These are phyloP conservation scores for Globisporangium lucens DNA, from an alignment of 352 stramenopile species.

Conservation along the genomic window DNA sequence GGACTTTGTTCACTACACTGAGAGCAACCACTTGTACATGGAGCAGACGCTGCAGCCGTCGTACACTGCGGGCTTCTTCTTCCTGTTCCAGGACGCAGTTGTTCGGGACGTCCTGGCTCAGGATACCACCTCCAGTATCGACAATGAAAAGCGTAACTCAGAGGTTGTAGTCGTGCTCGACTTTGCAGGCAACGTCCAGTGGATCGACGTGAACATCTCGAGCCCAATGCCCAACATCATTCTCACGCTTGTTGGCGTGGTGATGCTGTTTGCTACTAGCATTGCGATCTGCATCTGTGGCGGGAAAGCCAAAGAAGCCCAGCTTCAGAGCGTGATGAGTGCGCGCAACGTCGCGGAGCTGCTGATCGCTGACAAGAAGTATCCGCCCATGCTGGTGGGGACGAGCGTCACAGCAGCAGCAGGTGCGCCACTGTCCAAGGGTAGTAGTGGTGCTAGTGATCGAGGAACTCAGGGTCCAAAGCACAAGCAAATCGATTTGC, in stretches of 20 bases:
- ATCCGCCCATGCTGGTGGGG: slow-evolving; percentile 12
- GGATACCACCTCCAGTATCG: neutral
- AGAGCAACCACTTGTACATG: slow-evolving; percentile 39
- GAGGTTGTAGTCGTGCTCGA: neutral
- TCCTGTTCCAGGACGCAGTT: slow-evolving; percentile 33
- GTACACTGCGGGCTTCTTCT: slow-evolving; percentile 32
- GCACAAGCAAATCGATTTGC: neutral
- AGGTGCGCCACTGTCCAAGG: neutral
- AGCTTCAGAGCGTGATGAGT: neutral
- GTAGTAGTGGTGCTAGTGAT: no score
- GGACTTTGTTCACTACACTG: slow-evolving; percentile 8
- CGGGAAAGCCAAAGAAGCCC: neutral
- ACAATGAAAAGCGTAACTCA: neutral
- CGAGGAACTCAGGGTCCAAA: neutral
- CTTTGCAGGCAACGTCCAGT: slow-evolving; percentile 6
- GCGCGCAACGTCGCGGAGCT: slow-evolving; percentile 9
- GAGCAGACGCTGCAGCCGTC: slow-evolving; percentile 30
- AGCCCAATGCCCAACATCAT: slow-evolving; percentile 7
- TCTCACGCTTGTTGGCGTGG: neutral
- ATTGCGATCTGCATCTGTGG: slow-evolving; percentile 1
- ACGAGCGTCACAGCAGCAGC: slow-evolving; percentile 13
- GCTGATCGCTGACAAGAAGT: slow-evolving; percentile 14
- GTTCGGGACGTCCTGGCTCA: neutral
- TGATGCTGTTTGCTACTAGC: neutral
- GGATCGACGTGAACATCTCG: slow-evolving; percentile 11